Evolutionary conservation across 176 grass and related monocot species (phyloP).

Genomic region (Zea mays): DNA sequence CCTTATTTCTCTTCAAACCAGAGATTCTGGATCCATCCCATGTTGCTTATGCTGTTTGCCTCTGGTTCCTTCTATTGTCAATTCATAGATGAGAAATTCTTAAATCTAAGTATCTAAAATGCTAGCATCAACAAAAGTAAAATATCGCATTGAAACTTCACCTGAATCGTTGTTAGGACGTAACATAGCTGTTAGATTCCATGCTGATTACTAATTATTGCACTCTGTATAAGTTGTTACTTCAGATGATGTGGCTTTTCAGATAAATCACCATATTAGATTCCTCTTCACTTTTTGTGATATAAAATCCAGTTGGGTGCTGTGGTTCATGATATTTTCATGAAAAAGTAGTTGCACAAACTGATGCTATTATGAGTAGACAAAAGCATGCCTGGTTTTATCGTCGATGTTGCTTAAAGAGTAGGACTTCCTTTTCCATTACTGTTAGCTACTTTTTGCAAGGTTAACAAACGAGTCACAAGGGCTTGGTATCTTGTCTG

Average conservation of each 20-base stretch:
- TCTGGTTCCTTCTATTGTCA: background rate
- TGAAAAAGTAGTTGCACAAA: too few relatives aligned
- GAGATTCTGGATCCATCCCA: background rate
- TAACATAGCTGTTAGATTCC: background rate
- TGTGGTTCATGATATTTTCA: slow-evolving; percentile 31
- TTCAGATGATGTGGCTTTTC: background rate
- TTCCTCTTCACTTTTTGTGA: slow-evolving; percentile 1
- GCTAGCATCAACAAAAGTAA: background rate
- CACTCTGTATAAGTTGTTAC: background rate
- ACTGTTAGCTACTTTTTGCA: slow-evolving; percentile 32
- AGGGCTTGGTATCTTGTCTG: slow-evolving; percentile 24
- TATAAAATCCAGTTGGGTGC: slow-evolving; percentile 24
- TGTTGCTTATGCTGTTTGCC: background rate
- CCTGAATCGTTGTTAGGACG: background rate
- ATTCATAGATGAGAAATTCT: background rate
- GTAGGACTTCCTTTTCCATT: slow-evolving; percentile 10
- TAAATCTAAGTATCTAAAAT: background rate
- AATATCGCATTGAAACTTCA: too few relatives aligned
- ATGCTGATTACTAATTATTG: slow-evolving; percentile 14
- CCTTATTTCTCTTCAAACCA: slow-evolving; percentile 22
- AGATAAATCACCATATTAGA: background rate
- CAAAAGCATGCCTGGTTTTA: slow-evolving; percentile 11
- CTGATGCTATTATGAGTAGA: too few relatives aligned
- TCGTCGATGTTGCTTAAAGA: slow-evolving; percentile 46
- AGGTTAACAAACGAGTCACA: slow-evolving; percentile 41